A percentile compares a stretch with the other conserved stretches of the same genome.
Conservation (phyloP, 2,329 filamentous ascomycete species). For the Helicocarpus griseus region DNA sequence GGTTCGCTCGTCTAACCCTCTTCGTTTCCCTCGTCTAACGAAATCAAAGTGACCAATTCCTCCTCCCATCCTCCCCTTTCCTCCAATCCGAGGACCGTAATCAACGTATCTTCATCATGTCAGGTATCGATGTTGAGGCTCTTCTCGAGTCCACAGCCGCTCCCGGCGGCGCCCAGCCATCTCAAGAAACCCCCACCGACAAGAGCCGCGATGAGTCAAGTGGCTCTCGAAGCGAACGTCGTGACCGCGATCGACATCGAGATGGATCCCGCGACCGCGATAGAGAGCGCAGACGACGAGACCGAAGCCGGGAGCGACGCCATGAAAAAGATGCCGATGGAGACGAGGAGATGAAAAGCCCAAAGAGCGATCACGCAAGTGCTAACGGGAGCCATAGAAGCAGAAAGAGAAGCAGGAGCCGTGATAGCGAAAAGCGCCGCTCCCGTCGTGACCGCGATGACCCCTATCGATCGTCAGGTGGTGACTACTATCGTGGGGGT, state of each 20-base stretch:
- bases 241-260: slow-evolving; percentile 47
- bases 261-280: slow-evolving; percentile 50
- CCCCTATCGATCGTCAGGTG: slow-evolving; percentile 39
- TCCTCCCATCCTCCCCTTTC: slow-evolving; percentile 19
- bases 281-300: slow-evolving; percentile 49
- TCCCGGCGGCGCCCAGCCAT: slow-evolving; percentile 26
- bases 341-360: slow-evolving; percentile 54
- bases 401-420: slow-evolving; percentile 69
- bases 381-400: slow-evolving; percentile 62
- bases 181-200: slow-evolving; percentile 36
- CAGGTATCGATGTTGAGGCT: slow-evolving; percentile 74
- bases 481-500: slow-evolving; percentile 61
- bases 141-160: slow-evolving; percentile 77
- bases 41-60: slow-evolving; percentile 28
- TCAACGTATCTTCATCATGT: slow-evolving; percentile 42
- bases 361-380: slow-evolving; percentile 65
- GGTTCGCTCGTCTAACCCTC: slow-evolving; percentile 24
- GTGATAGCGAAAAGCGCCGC: slow-evolving; percentile 64
- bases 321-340: slow-evolving; percentile 44
- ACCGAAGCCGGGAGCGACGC: slow-evolving; percentile 46
- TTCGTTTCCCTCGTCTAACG: slow-evolving; percentile 25
- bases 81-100: slow-evolving; percentile 20
- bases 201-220: slow-evolving; percentile 51
- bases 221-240: slow-evolving; percentile 41
- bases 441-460: slow-evolving; percentile 58